Evolutionary conservation across 768 basidiomycete species (phyloP).

Genomic region (Obba rivulosa): DNA sequence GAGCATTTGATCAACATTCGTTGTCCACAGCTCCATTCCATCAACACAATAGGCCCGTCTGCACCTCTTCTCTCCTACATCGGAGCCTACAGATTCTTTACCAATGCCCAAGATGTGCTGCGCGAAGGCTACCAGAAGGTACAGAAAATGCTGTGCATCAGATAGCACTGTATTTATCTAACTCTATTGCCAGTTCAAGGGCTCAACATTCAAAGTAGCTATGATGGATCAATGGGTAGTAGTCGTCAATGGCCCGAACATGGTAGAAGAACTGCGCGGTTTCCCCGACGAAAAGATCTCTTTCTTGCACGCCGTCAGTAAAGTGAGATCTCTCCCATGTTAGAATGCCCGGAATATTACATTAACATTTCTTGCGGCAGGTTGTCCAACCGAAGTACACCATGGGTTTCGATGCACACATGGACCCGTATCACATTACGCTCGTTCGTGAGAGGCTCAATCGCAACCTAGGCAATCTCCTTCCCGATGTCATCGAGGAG

Average conservation of each 20-base stretch:
- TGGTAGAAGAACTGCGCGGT: constrained; percentile 46
- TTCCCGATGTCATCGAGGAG: constrained; percentile 22
- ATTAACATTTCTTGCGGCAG: not conserved
- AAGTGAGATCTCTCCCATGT: too few relatives aligned
- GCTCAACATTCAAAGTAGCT: constrained; percentile 37
- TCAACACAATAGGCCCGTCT: constrained; percentile 34
- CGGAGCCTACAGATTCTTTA: constrained; percentile 22
- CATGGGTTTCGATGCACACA: constrained; percentile 17
- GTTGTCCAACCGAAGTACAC: constrained; percentile 30
- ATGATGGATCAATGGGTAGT: constrained; percentile 41
- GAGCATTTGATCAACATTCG: too few relatives aligned
- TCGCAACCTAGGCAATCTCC: constrained; percentile 16
- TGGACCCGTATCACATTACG: constrained; percentile 16
- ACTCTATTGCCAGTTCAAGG: constrained; percentile 10
- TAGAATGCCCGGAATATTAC: too few relatives aligned
- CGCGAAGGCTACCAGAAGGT: constrained; percentile 31
- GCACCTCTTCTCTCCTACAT: constrained; percentile 28
- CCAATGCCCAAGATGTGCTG: constrained; percentile 19
- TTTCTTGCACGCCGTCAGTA: constrained; percentile 31
- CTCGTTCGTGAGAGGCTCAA: constrained; percentile 23
- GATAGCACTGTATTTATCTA: not conserved
- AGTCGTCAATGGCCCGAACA: constrained; percentile 34
- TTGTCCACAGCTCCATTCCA: constrained; percentile 16
- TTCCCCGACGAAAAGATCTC: constrained; percentile 44
- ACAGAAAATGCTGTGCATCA: not conserved